A percentile compares a stretch with the other conserved stretches of the same genome.
These are phyloP conservation scores for Globisporangium yorkense DNA, from an alignment of 352 stramenopile genomes.

Conservation along the genomic window DNA sequence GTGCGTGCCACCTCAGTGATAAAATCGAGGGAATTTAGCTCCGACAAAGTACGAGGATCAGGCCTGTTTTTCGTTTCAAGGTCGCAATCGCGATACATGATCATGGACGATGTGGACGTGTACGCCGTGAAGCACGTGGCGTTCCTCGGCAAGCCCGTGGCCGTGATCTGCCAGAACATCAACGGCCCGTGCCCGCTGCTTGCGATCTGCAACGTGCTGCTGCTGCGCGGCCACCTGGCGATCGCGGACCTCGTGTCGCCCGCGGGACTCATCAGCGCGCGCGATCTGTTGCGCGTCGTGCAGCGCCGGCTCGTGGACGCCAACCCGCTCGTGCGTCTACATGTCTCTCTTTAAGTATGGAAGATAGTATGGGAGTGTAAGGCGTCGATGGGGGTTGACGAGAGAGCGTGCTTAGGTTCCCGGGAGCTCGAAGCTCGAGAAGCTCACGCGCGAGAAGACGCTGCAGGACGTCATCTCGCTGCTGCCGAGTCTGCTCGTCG, in stretches of 20 bases:
- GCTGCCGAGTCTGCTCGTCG: constrained; percentile 92
- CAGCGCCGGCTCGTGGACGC: constrained; percentile 79
- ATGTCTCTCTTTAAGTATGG: background rate
- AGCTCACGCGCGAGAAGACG: constrained; percentile 77
- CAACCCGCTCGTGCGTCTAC: constrained; percentile 54
- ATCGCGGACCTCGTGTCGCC: constrained; percentile 58
- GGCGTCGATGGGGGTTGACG: background rate
- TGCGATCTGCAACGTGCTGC: constrained; percentile 93
- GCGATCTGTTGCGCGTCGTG: constrained; percentile 90
- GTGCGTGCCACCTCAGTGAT: too few relatives aligned
- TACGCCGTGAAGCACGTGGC: constrained; percentile 76
- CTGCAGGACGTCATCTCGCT: constrained; percentile 88
- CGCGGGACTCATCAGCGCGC: constrained; percentile 77
- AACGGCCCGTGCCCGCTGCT: constrained; percentile 98
- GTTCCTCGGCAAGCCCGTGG: constrained; percentile 76
- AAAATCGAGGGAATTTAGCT: too few relatives aligned
- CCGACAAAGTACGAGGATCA: too few relatives aligned
- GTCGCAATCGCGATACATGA: too few relatives aligned
- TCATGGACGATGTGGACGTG: constrained; percentile 16
- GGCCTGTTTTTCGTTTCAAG: too few relatives aligned
- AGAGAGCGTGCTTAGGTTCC: constrained; percentile 20
- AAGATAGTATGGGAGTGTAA: too few relatives aligned
- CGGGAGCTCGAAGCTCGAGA: constrained; percentile 42
- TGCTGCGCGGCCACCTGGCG: constrained; percentile 88
- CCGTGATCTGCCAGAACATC: constrained; percentile 96